A percentile compares a stretch with the other conserved stretches of the same genome.
phyloP scores from a whole-genome alignment of 345 rosid species.

The Excoecaria agallocha region DNA sequence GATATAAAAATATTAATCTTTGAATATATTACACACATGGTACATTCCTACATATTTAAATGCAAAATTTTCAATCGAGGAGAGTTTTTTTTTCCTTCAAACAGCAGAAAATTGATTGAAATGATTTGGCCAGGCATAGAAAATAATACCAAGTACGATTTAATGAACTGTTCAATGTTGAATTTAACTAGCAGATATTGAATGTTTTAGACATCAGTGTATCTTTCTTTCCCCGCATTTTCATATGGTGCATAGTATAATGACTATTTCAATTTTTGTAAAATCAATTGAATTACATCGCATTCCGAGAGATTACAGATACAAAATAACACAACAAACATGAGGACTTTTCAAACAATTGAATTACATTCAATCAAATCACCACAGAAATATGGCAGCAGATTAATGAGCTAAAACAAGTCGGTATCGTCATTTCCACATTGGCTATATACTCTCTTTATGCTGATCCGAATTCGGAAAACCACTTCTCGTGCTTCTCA shows the following conservation, averaged over 20 bases:
- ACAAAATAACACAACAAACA: neutral
- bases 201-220: no score
- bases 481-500: slow-evolving; percentile 98
- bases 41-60: neutral
- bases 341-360: neutral
- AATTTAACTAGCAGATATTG: no score
- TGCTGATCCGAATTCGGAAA: slow-evolving; percentile 90
- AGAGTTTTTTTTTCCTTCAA: neutral
- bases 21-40: neutral
- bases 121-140: neutral
- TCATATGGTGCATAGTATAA: neutral
- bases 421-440: neutral
- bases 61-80: neutral
- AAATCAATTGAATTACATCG: neutral
- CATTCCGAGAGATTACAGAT: neutral
- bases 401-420: neutral
- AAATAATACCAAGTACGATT: neutral
- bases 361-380: slow-evolving; percentile 2
- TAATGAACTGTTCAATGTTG: no score
- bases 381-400: neutral
- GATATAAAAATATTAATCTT: neutral
- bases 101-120: neutral
- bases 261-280: neutral
- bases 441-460: slow-evolving; percentile 26
- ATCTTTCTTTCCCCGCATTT: neutral